Base-by-base conservation (phyloP, 2,329 filamentous ascomycete species). In the Paraphoma sp. region DNA sequence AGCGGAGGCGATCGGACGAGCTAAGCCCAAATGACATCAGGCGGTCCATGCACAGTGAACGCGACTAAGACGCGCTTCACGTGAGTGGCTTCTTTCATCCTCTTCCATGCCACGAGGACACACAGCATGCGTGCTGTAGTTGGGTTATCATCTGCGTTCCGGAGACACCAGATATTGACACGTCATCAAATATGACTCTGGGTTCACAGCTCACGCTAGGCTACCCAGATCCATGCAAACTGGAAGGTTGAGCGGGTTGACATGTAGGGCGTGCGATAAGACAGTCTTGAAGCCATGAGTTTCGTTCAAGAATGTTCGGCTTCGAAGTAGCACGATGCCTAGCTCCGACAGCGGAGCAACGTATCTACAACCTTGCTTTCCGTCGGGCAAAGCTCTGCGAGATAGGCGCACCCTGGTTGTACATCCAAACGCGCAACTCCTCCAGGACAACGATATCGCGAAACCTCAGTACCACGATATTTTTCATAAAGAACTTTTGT, bases 31-130 rank as follows among this genome's bases (percentile, higher is more conserved):
- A 36, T 51, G 49, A 51, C 31, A 38, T 51, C 23, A 51, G 28
- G 10, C 38, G 49, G 42, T n/a, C 49, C 33, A 43, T 38, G 44
- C 50, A 23, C 36, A 11, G 30, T 31, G 7, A 29, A 36, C 45
- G 45, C 51, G 51, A 53, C 45, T 44, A 44, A 53, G 12, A 48
- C 51, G 51, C 45, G 51, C 38, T 42, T 28, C 51, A 53, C 51
- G 51, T 53, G 45, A 46, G 10, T 6, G 17, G 29, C 12, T n/a
- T 14, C 31, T n/a, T 17, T 41, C 30, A 36, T 42, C 33, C 28
- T 9, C 28, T 18, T 28, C 18, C 10, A 36, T 23, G 23, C 23
- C 23, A 5, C 23, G 23, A 23, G 23, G 23, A 23, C 2, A 23
- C 5, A 23, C 23, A 23, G 23, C 23, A 23, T 23, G 23, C 23